Base-by-base conservation (phyloP, 257 asterid genomes). In the Lycium ferocissimum region DNA sequence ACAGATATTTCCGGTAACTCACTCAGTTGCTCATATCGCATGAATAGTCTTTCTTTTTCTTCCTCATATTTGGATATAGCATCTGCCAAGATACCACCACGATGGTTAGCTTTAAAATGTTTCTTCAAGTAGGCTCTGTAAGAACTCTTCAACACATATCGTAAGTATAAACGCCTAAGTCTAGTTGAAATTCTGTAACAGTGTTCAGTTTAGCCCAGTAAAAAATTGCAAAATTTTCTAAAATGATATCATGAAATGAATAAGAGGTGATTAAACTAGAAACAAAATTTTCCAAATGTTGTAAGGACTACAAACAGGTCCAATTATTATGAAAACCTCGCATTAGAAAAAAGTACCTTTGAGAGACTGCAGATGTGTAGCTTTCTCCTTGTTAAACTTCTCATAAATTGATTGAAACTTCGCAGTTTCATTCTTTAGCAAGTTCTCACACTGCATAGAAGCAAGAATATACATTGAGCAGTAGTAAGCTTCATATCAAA, bases 1-100 rank as follows among this genome's bases (percentile, higher is more conserved):
- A 71, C 86, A 80, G 40, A 37, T 17, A 58, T 69, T 84, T 79
- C 54, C 22, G 22, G 47, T 54, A 85, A 85, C 98, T 95, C 85
- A 97, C 99, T 92, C 87, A 91, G 87, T 88, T 95, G 98, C 86
- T 94, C 98, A 85, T 94, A 94, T 80, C 98, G 94, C 14, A 33
- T 82, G 87, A 90, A 89, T 83, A 95, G 22, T 85, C 86, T 92
- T 84, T 91, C 94, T 89, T 95, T 94, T 88, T 97, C 98, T 86
- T 92, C 99, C 87, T 97, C 98, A 65, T 91, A 91, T 89, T 95
- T 97, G 90, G 94, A 87, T 87, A 93, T 80, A 20, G 92, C 89
- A 83, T 91, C 98, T 97, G 94, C 85, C 85, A 75, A 86, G 65
- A 85, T 83, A 83, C 83, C 85, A 47, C 18, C 65, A 83, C 5